Conservation (phyloP, 208 protist genomes). For the Trichomonas tenax region DNA sequence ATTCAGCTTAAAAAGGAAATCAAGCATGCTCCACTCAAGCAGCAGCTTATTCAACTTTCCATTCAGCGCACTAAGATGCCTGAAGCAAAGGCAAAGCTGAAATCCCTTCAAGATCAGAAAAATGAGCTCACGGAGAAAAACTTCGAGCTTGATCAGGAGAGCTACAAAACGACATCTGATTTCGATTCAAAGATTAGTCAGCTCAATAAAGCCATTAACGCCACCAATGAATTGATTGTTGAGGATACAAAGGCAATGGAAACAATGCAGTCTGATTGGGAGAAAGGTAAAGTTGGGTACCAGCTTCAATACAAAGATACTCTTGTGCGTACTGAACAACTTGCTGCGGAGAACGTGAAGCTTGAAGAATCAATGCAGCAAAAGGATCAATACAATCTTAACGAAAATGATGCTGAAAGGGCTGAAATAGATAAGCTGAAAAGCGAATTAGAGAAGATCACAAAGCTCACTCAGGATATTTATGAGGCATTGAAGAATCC, state of each 20-base stretch:
- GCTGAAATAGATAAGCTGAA: neutral
- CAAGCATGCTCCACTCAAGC: neutral
- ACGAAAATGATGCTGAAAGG: neutral
- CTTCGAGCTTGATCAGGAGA: neutral
- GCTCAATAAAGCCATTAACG: neutral
- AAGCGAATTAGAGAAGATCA: neutral
- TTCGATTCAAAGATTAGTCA: neutral
- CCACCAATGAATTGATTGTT: neutral
- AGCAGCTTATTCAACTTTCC: neutral
- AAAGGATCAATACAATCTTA: neutral
- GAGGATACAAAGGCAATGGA: neutral
- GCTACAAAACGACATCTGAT: neutral
- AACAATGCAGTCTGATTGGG: neutral
- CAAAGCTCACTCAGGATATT: neutral
- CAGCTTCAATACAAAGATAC: neutral
- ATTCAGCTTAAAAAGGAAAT: neutral
- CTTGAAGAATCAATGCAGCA: neutral
- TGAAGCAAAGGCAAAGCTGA: neutral
- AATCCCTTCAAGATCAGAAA: neutral
- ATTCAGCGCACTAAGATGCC: constrained; percentile 18
- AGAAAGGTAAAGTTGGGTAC: neutral
- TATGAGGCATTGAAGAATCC: neutral
- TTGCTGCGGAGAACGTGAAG: neutral
- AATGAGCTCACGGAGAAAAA: neutral
- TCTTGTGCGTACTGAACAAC: neutral